Evolutionary conservation across 2,329 filamentous ascomycete genomes (phyloP).

Genomic region (Stemphylium lycopersici): DNA sequence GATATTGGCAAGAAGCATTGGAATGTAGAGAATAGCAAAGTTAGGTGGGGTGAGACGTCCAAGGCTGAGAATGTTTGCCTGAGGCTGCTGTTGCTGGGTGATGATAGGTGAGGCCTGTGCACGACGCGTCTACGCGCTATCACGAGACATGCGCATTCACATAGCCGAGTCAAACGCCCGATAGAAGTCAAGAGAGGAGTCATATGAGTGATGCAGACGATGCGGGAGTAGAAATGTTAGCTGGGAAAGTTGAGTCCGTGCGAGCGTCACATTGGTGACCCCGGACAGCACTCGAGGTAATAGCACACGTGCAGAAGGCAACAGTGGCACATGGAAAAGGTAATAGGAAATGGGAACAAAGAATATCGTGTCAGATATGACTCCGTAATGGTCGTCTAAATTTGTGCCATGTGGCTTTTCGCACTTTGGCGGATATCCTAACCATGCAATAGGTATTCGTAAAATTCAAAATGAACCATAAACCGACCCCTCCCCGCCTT

Average conservation of each 20-base stretch:
- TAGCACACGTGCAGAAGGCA: background rate
- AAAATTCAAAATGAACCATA: slow-evolving; percentile 38
- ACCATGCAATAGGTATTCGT: slow-evolving; percentile 49
- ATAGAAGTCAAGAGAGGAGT: background rate
- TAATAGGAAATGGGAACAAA: background rate
- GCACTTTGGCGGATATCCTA: slow-evolving; percentile 43
- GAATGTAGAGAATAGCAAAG: background rate
- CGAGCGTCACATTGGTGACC: background rate
- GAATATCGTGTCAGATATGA: slow-evolving; percentile 19
- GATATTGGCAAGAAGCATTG: background rate
- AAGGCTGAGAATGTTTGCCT: slow-evolving; percentile 32
- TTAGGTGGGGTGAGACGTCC: background rate
- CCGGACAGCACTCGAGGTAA: background rate
- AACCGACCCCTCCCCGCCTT: slow-evolving; percentile 26
- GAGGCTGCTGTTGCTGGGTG: slow-evolving; percentile 24
- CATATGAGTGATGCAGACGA: background rate
- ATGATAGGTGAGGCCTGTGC: slow-evolving; percentile 19
- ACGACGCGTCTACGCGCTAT: slow-evolving; percentile 25
- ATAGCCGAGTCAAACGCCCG: background rate
- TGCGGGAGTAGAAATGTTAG: background rate
- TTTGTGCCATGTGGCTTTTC: slow-evolving; percentile 41
- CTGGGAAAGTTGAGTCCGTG: background rate
- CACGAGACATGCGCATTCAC: slow-evolving; percentile 24
- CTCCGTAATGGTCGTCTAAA: slow-evolving; percentile 33
- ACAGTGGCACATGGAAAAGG: background rate